Percentiles rank a stretch among this genome's conserved stretches.
Conservation (phyloP, 2,329 filamentous ascomycete genomes). For the Falciphora oryzae region DNA sequence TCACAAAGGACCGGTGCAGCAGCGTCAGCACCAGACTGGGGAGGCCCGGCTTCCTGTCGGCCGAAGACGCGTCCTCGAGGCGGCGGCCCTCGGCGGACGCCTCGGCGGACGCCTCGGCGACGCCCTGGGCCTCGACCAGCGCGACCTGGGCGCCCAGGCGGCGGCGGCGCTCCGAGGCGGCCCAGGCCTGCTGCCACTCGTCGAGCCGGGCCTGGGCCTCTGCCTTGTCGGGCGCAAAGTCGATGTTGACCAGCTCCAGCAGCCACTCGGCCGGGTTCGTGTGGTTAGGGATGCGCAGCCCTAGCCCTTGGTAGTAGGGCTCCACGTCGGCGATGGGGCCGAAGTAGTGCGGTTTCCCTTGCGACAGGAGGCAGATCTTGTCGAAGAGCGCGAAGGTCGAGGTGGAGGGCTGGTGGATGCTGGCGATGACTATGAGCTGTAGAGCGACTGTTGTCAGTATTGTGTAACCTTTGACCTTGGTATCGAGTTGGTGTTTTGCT, state of each 20-base stretch:
- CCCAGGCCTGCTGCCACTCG: constrained; percentile 51
- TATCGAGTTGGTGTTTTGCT: background rate
- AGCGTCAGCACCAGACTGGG: constrained; percentile 55
- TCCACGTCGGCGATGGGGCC: constrained; percentile 54
- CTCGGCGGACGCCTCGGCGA: background rate
- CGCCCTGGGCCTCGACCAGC: constrained; percentile 20
- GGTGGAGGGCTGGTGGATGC: constrained; percentile 81
- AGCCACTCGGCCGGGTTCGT: constrained; percentile 78
- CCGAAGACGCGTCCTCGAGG: constrained; percentile 14
- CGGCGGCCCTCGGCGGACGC: constrained; percentile 7
- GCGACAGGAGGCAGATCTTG: constrained; percentile 67
- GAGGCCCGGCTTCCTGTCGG: constrained; percentile 34
- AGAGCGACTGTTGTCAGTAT: constrained; percentile 1
- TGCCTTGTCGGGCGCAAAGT: constrained; percentile 54
- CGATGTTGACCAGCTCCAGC: constrained; percentile 71
- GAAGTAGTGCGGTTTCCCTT: constrained; percentile 67
- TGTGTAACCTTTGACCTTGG: background rate
- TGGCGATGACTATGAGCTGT: constrained; percentile 70
- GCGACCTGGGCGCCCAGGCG: constrained; percentile 20
- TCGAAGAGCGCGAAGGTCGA: constrained; percentile 77
- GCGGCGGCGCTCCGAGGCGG: constrained; percentile 30
- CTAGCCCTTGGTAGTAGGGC: constrained; percentile 58
- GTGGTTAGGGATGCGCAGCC: constrained; percentile 58
- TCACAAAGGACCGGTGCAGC: constrained; percentile 74
- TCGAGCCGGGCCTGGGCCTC: constrained; percentile 43